phyloP scores from a whole-genome alignment of 2,329 filamentous ascomycete genomes.

The Fusarium denticulatum region DNA sequence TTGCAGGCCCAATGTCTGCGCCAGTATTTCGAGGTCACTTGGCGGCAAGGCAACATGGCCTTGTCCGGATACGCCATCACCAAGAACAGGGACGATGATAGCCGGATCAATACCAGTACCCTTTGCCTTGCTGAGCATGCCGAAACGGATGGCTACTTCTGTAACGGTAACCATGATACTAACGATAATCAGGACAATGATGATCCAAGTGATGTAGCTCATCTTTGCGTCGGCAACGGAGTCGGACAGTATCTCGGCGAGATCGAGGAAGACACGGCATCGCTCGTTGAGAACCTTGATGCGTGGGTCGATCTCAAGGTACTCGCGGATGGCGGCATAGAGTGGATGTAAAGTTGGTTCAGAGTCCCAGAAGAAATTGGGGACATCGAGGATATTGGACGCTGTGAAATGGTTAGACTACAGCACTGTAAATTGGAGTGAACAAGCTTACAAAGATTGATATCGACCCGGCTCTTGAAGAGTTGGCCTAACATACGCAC shows the following conservation, averaged over 20 bases:
- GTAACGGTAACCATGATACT: slow-evolving; percentile 91
- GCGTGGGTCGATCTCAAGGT: slow-evolving; percentile 95
- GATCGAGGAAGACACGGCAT: slow-evolving; percentile 93
- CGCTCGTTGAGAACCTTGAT: slow-evolving; percentile 98
- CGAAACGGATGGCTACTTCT: slow-evolving; percentile 89
- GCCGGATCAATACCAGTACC: slow-evolving; percentile 10
- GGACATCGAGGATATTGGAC: slow-evolving; percentile 94
- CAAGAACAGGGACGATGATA: slow-evolving; percentile 24
- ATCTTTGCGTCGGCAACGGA: slow-evolving; percentile 94
- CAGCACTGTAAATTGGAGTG: no score
- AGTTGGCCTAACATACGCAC: slow-evolving; percentile 89
- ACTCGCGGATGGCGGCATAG: slow-evolving; percentile 93
- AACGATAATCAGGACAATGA: slow-evolving; percentile 91
- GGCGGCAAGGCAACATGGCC: slow-evolving; percentile 28
- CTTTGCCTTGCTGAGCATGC: slow-evolving; percentile 64
- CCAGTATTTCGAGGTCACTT: slow-evolving; percentile 50
- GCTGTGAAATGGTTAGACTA: slow-evolving; percentile 60
- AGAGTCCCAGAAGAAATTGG: slow-evolving; percentile 98
- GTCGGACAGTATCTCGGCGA: slow-evolving; percentile 94
- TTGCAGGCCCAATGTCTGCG: slow-evolving; percentile 48
- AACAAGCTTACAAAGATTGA: slow-evolving; percentile 85
- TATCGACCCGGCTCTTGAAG: slow-evolving; percentile 94
- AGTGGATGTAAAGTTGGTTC: slow-evolving; percentile 95
- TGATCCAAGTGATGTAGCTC: slow-evolving; percentile 97
- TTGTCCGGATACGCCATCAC: slow-evolving; percentile 20